Evolutionary conservation across 805 yeast genomes (phyloP), one percentile per base, ranked within the genome.

Genomic region (Scheffersomyces coipomensis): DNA sequence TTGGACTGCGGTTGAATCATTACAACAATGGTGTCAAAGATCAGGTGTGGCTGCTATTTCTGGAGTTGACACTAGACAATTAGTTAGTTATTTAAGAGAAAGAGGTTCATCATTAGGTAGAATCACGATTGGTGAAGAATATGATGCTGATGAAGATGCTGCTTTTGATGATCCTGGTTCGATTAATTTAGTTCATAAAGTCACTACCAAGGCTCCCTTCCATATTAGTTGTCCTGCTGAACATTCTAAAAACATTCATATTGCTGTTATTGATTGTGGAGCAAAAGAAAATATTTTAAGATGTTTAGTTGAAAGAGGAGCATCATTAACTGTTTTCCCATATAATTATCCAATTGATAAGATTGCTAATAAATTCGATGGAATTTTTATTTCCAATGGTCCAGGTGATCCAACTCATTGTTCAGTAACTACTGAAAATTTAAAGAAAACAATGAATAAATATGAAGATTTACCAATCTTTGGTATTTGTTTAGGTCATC

Each of bases 371-470:
- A 85, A 85, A 64, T 93, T 90, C 56, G 99, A 93, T 59, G 99
- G 99, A 54, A 70, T 93, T 38, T 93, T 93, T 70, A 80, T 89
- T 49, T 86, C 96, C 31, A 91, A 91, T 61, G 98, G 98, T 39
- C 98, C 98, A 39, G 98, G 98, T 56, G 96, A 91, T 66, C 98
- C 98, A 58, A 85, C 95, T 35, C 91, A 87, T 66, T 89, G 97
- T 73, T 62, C 83, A 25, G 56, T 76, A 29, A 90, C 98, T 8
- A 87, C 88, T 24, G 74, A 75, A 52, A 81, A 84, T 67, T 75
- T 91, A 63, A 78, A 74, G 57, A 73, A 78, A 55, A 78, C 91
- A 41, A 79, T 91, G 82, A 75, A 75, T 33, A 60, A 66, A 38
- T 65, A 78, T 40, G 75, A 70, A 45, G 75, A 83, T 24, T 76